phyloP scores from a whole-genome alignment of 441 rosid species.

The Gossypium gossypioides region DNA sequence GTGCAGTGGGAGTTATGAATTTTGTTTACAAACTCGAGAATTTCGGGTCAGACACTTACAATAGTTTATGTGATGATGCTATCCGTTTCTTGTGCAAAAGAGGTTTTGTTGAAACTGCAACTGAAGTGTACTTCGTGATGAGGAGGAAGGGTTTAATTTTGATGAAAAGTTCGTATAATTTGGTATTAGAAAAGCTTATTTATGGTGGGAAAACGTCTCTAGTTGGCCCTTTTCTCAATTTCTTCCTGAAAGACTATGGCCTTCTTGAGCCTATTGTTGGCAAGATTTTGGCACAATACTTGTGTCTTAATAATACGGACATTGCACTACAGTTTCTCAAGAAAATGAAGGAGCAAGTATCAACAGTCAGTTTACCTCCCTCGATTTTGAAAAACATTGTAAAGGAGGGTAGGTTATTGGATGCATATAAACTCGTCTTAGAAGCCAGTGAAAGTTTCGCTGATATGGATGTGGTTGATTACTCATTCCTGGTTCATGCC shows the following conservation, averaged over 20 bases:
- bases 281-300: conserved; percentile 33
- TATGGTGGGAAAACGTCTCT: conserved; percentile 19
- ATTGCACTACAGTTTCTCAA: conserved; percentile 28
- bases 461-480: conserved; percentile 52
- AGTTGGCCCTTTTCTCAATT: conserved; percentile 29
- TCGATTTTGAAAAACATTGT: conserved; percentile 37
- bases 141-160: conserved; percentile 33
- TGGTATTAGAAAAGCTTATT: conserved; percentile 30
- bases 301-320: conserved; percentile 34
- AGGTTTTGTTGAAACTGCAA: conserved; percentile 32
- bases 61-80: conserved; percentile 37
- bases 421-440: conserved; percentile 49
- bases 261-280: conserved; percentile 30
- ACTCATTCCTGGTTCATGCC: conserved; percentile 46
- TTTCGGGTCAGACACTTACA: conserved; percentile 22
- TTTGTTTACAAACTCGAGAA: conserved; percentile 36
- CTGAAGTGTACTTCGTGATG: conserved; percentile 39
- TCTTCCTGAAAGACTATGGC: conserved; percentile 41
- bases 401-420: conserved; percentile 40
- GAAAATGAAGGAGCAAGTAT: conserved; percentile 26
- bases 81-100: conserved; percentile 47
- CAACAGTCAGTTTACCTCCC: conserved; percentile 26
- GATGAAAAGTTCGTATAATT: conserved; percentile 34
- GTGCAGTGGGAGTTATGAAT: conserved; percentile 40
- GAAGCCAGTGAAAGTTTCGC: conserved; percentile 33